Base-by-base conservation (phyloP, 768 basidiomycete species). In the Tulasnella sp. region DNA sequence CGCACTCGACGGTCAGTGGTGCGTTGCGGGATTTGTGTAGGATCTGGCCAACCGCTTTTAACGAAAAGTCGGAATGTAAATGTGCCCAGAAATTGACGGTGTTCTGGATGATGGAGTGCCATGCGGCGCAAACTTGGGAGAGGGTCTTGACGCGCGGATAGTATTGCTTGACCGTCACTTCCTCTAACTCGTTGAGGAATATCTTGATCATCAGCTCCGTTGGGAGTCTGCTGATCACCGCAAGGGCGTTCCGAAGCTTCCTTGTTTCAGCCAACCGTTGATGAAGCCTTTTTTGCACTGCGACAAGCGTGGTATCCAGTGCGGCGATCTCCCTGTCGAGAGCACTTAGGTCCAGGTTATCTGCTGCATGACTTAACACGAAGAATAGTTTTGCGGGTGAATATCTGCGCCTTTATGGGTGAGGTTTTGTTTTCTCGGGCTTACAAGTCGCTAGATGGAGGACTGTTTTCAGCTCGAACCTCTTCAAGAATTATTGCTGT, bases 291-390 rank as follows among this genome's bases (percentile, higher is more conserved):
- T 42, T 40, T 10, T 40, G 31, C 3, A 74, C 39, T 10, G 73
- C 73, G 19, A 14, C 39, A 74, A 74, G 31, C 38, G 73, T 74
- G 12, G 16, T 40, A 6, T 40, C 44, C 31, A 74, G 19, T 24
- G 73, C 73, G 36, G 73, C 16, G n/a, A 74, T 74, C 18, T 74
- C 39, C 24, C n/a, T 36, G 24, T 74, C 73, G n/a, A 74, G n/a
- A 24, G n/a, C 36, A 21, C 31, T 36, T 18, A 14, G 73, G 38
- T 40, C 19, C 21, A 12, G 73, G 39, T 24, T 14, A 38, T 74
- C 73, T 18, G 36, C 38, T 74, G 38, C 3, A 24, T 40, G 19
- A 9, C 38, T 36, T 68, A 6, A 36, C 31, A 36, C 9, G n/a
- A 10, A 27, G 24, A 72, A 34, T 5, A 34, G 19, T 3, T 27